Evolutionary conservation across 148 eudicot species (phyloP).

Genomic region (Fagopyrum homotropicum): DNA sequence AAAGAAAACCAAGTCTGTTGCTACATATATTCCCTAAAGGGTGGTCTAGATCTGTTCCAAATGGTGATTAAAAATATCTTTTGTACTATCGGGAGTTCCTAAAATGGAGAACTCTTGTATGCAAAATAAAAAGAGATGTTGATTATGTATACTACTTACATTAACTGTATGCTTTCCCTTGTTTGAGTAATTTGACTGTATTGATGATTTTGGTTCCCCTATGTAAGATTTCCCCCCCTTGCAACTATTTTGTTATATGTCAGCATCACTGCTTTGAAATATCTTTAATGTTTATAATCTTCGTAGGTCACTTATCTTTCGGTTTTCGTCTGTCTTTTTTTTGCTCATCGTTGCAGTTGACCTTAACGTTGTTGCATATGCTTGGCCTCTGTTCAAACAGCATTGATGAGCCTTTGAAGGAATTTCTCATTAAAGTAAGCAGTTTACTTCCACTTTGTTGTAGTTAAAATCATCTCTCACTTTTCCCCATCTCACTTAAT

Average conservation of each 20-base stretch:
- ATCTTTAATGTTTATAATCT: neutral
- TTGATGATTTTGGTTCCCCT: neutral
- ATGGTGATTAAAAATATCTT: neutral
- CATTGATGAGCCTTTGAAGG: constrained; percentile 37
- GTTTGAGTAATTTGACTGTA: neutral
- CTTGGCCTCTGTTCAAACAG: constrained; percentile 65
- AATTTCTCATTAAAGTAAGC: constrained; percentile 72
- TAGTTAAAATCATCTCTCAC: neutral
- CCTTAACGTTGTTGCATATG: constrained; percentile 83
- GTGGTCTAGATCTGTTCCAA: neutral
- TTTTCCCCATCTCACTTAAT: neutral
- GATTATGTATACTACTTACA: neutral
- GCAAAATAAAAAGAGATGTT: neutral
- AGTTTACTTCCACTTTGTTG: neutral
- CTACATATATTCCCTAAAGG: neutral
- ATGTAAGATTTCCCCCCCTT: neutral
- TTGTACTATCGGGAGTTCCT: neutral
- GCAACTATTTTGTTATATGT: neutral
- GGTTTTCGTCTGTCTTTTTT: neutral
- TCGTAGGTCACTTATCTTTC: neutral
- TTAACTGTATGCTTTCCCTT: neutral
- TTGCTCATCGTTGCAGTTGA: constrained; percentile 53
- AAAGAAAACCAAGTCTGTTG: neutral
- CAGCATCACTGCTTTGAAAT: neutral
- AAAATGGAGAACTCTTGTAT: neutral